Base-by-base conservation (phyloP, 129 eudicot genomes). In the Tanacetum coccineum region DNA sequence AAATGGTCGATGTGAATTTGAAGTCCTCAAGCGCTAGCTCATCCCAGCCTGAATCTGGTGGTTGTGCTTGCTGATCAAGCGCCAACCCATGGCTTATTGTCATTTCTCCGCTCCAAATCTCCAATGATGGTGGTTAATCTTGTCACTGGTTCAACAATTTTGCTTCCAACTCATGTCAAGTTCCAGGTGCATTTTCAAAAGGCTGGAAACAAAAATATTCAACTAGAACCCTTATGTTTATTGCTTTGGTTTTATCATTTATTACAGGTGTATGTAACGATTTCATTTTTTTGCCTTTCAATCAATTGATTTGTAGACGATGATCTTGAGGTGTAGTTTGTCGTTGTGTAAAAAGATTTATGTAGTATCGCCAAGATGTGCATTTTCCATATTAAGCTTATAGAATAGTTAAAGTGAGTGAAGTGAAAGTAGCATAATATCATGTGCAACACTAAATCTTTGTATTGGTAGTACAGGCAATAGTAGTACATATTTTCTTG, bases 1-100 rank as follows among this genome's bases (percentile, higher is more conserved):
- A 84, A 57, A 66, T 81, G 82, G 90, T 84, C 8, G 87, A 84
- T 69, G 90, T 84, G 59, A 79, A 80, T 67, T 73, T 85, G 50
- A 81, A 75, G 82, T 73, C 90, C 18, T 70, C 81, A 26, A 70
- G 59, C 20, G 42, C 72, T 44, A 63, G 25, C 64, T 76, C 81
- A 50, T 73, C 82, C 25, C 78, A 55, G 52, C 51, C 78, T 22
- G 81, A 71, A 65, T 78, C 83, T 18, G 76, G 87, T 56, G 79
- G 81, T 20, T 82, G 87, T 66, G 74, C 84, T 19, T 82, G 83
- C 60, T 81, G 71, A 75, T 49, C 25, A 45, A 44, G 20, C 7
- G 30, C 5, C 19, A 11, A 50, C 18, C n/a, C 57, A 3, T 7
- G n/a, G 9, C 28, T 61, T 13, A 1, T 13, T 66, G 20, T 22